phyloP scores from a whole-genome alignment of 805 yeast species.

The Starmerella riodocensis region DNA sequence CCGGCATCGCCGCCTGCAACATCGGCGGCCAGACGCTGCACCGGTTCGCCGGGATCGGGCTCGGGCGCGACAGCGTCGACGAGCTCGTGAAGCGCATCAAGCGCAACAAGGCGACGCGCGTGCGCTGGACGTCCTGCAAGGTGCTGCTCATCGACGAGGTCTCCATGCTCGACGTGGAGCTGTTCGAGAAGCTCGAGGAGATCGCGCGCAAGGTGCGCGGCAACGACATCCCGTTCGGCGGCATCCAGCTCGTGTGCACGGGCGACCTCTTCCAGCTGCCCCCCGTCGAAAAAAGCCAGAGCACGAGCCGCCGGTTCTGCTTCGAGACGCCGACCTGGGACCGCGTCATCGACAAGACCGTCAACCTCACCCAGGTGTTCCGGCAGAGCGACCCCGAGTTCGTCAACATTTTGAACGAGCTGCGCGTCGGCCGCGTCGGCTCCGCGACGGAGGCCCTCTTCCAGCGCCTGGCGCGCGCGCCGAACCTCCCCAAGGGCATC shows the following conservation, averaged over 20 bases:
- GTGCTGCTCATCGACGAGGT: conserved; percentile 83
- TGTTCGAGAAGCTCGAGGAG: conserved; percentile 60
- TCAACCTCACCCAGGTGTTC: conserved; percentile 65
- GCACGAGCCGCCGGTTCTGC: conserved; percentile 37
- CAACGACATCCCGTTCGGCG: conserved; percentile 66
- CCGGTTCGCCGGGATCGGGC: conserved; percentile 72
- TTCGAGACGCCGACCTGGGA: conserved; percentile 68
- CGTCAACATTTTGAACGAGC: conserved; percentile 64
- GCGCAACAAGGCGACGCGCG: conserved; percentile 32
- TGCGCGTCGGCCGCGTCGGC: conserved; percentile 59
- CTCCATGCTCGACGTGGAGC: conserved; percentile 77
- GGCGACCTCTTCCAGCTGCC: conserved; percentile 98
- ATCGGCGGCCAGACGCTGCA: conserved; percentile 86
- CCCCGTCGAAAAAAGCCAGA: conserved; percentile 45
- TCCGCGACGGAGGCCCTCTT: conserved; percentile 39
- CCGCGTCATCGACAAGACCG: conserved; percentile 46
- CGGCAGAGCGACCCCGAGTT: conserved; percentile 70
- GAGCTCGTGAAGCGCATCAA: conserved; percentile 38
- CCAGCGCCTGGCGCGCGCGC: conserved; percentile 42
- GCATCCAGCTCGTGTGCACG: conserved; percentile 73
- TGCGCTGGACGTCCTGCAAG: conserved; percentile 52
- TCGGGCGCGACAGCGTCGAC: conserved; percentile 44
- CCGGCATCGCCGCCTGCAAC: conserved; percentile 91
- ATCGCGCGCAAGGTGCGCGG: conserved; percentile 48
- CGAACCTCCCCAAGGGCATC: conserved; percentile 53